Evolutionary conservation across 371 early-diverging fungal species (phyloP).

Genomic region (Amoeboaphelidium protococcarum): DNA sequence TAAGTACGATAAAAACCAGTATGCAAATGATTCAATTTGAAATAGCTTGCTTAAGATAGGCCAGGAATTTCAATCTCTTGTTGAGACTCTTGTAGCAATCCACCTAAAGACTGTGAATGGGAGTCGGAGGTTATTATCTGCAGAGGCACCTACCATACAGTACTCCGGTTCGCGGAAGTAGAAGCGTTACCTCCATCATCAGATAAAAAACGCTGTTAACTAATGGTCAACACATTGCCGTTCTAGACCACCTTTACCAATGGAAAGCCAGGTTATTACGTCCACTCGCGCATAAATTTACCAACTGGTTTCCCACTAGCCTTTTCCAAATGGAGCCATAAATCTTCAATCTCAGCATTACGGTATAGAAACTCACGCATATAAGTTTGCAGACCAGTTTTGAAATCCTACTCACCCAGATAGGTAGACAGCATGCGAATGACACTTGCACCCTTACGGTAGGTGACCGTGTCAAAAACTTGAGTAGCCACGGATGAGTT

Average conservation of each 20-base stretch:
- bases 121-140: constrained; percentile 2
- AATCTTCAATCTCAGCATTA: constrained; percentile 57
- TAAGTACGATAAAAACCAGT: constrained; percentile 35
- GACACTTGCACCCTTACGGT: constrained; percentile 70
- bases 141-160: not conserved
- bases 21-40: constrained; percentile 30
- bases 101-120: constrained; percentile 11
- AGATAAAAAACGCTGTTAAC: constrained; percentile 46
- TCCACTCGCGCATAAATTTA: constrained; percentile 66
- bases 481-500: constrained; percentile 44
- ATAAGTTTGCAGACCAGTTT: constrained; percentile 28
- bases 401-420: constrained; percentile 30
- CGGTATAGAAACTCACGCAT: constrained; percentile 42
- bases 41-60: constrained; percentile 9
- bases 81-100: constrained; percentile 15
- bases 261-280: constrained; percentile 56
- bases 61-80: not conserved
- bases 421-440: constrained; percentile 70
- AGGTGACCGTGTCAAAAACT: constrained; percentile 46
- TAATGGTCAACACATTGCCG: constrained; percentile 18
- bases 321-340: constrained; percentile 49
- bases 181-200: constrained; percentile 24
- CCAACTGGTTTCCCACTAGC: constrained; percentile 39
- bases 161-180: constrained; percentile 50
- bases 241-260: constrained; percentile 31